These are phyloP conservation scores for Intubia oerlemansii DNA, from an alignment of 2,329 filamentous ascomycete genomes.

Conservation along the genomic window DNA sequence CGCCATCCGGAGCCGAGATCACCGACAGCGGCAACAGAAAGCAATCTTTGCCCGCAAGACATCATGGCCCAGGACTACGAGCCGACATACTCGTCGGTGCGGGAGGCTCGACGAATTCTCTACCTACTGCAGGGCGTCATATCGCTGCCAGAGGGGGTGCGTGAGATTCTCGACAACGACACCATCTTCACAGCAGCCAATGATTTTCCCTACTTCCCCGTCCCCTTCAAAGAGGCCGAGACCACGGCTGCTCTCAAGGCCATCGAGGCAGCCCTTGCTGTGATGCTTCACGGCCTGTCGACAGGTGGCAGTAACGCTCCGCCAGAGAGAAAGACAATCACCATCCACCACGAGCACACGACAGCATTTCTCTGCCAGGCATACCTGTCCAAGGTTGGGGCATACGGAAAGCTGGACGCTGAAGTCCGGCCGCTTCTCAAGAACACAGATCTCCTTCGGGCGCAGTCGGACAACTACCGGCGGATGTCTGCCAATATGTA, in stretches of 20 bases:
- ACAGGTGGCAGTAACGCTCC: conserved; percentile 2
- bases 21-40: no score
- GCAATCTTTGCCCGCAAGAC: no score
- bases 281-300: conserved; percentile 26
- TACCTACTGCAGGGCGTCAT: conserved; percentile 1
- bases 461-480: conserved; percentile 45
- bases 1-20: no score
- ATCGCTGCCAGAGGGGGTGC: conserved; percentile 2
- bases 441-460: conserved; percentile 42
- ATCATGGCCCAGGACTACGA: no score
- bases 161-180: not conserved
- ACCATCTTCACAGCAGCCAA: conserved; percentile 4
- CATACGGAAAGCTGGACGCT: conserved; percentile 24
- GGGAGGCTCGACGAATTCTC: conserved; percentile 10
- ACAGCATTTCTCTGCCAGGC: conserved; percentile 35
- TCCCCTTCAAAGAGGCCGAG: conserved; percentile 8
- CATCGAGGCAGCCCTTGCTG: conserved; percentile 32
- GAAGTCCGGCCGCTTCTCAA: conserved; percentile 18
- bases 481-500: conserved; percentile 8
- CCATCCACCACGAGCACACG: conserved; percentile 28
- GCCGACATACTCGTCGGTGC: conserved; percentile 7
- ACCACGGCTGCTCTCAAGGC: conserved; percentile 7
- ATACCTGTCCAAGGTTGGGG: conserved; percentile 32
- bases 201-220: conserved; percentile 9
- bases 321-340: not conserved